Evolutionary conservation across 495 filamentous ascomycete genomes (phyloP).

Genomic region (Daldinia grandis): DNA sequence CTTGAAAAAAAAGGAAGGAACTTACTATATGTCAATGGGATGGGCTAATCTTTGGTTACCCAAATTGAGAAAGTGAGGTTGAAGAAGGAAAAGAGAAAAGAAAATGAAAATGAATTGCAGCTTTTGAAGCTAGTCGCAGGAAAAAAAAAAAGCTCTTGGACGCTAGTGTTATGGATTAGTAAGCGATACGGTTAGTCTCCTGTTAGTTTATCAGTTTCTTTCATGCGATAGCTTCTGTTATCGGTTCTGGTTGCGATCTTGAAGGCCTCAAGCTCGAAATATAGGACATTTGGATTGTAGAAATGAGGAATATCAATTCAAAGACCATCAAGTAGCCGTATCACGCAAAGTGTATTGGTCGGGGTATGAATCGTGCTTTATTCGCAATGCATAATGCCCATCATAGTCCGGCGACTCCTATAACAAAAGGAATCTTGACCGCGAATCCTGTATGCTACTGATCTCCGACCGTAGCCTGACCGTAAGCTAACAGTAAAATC

Average conservation of each 20-base stretch:
- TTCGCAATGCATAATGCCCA: constrained; percentile 40
- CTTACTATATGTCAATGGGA: constrained; percentile 27
- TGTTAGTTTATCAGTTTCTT: constrained; percentile 12
- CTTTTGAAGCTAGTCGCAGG: background rate
- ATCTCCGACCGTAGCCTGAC: constrained; percentile 21
- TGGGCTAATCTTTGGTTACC: background rate
- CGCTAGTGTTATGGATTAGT: constrained; percentile 25
- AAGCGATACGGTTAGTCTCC: background rate
- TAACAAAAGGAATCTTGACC: constrained; percentile 40
- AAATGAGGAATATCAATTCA: background rate
- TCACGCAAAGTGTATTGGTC: constrained; percentile 21
- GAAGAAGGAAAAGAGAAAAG: background rate
- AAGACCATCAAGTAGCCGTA: background rate
- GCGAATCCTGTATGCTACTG: constrained; percentile 30
- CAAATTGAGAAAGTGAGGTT: background rate
- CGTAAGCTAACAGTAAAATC: constrained; percentile 25
- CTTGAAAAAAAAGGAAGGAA: constrained; percentile 8
- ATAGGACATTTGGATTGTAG: background rate
- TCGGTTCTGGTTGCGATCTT: background rate
- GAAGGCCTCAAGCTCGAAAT: background rate
- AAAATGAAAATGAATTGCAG: constrained; percentile 5
- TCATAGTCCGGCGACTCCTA: constrained; percentile 40
- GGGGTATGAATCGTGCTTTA: constrained; percentile 42
- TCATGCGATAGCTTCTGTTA: background rate
- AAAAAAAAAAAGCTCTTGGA: constrained; percentile 14